Evolutionary conservation across 352 stramenopile species (phyloP).

Genomic region (Pythium rishiriense): DNA sequence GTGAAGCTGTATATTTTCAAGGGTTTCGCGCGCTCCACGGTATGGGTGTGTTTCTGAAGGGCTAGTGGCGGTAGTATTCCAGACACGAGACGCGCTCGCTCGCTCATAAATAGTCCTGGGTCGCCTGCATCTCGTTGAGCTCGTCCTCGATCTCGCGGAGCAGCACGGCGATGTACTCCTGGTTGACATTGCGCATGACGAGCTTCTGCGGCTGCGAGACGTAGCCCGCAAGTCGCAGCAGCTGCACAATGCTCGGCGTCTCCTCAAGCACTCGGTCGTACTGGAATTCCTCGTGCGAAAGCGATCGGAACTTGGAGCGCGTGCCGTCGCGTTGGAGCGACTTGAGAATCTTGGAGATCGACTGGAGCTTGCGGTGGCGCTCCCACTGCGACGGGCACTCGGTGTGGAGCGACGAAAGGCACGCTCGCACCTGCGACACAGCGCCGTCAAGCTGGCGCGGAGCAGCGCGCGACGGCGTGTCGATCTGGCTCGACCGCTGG

Average conservation of each 20-base stretch:
- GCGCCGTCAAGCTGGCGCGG: constrained; percentile 33
- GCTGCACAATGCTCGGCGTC: constrained; percentile 72
- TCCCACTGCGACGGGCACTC: constrained; percentile 70
- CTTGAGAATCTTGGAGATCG: constrained; percentile 68
- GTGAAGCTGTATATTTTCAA: too few species aligned
- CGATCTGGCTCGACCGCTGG: not conserved
- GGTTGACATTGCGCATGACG: constrained; percentile 71
- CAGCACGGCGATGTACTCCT: constrained; percentile 62
- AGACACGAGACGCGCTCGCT: not conserved
- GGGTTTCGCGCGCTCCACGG: too few species aligned
- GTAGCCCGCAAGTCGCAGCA: constrained; percentile 77
- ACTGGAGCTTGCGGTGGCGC: constrained; percentile 60
- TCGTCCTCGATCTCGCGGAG: constrained; percentile 46
- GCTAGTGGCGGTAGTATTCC: too few species aligned
- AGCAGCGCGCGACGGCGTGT: not conserved
- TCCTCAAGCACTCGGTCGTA: constrained; percentile 67
- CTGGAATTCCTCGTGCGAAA: constrained; percentile 71
- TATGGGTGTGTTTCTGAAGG: too few species aligned
- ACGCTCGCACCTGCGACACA: constrained; percentile 51
- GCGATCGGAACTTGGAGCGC: constrained; percentile 62
- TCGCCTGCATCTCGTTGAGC: constrained; percentile 32
- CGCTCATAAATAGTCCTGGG: constrained; percentile 35
- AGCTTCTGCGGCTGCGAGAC: constrained; percentile 72
- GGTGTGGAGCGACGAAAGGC: constrained; percentile 52
- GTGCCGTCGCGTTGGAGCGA: constrained; percentile 65